Conservation (phyloP, 257 asterid genomes). For the Przewalskia tangutica region DNA sequence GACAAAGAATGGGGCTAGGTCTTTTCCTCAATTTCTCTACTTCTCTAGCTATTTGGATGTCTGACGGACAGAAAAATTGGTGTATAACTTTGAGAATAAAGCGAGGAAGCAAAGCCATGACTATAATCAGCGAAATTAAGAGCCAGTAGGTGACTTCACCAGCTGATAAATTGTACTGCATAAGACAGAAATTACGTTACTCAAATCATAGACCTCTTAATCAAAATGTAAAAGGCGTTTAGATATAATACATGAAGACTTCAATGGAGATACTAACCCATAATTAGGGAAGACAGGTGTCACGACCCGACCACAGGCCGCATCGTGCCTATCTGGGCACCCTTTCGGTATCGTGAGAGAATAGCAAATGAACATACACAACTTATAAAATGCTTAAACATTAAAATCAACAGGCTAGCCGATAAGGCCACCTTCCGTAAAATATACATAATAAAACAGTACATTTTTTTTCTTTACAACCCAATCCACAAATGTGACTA, state of each 20-base stretch:
- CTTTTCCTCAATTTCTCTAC: constrained; percentile 61
- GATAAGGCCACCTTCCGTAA: too few species aligned
- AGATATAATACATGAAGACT: neutral
- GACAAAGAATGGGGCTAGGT: constrained; percentile 24
- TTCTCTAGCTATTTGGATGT: constrained; percentile 90
- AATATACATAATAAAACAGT: too few species aligned
- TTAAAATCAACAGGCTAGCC: too few species aligned
- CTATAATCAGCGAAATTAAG: constrained; percentile 57
- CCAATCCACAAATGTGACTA: too few species aligned
- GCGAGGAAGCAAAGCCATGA: constrained; percentile 84
- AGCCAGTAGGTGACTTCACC: constrained; percentile 71
- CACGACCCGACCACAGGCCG: too few species aligned
- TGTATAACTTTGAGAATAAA: constrained; percentile 50
- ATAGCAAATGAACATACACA: too few species aligned
- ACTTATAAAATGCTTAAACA: too few species aligned
- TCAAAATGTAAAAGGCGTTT: neutral
- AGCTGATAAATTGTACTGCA: constrained; percentile 85
- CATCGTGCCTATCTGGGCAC: too few species aligned
- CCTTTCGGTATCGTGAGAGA: too few species aligned
- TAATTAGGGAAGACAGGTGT: constrained; percentile 59
- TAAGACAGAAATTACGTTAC: constrained; percentile 3
- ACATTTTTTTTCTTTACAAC: too few species aligned
- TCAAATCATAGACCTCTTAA: neutral
- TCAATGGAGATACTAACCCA: constrained; percentile 49
- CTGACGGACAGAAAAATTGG: constrained; percentile 82